phyloP scores from a whole-genome alignment of 768 basidiomycete species.

The Mycena albidolilacea region DNA sequence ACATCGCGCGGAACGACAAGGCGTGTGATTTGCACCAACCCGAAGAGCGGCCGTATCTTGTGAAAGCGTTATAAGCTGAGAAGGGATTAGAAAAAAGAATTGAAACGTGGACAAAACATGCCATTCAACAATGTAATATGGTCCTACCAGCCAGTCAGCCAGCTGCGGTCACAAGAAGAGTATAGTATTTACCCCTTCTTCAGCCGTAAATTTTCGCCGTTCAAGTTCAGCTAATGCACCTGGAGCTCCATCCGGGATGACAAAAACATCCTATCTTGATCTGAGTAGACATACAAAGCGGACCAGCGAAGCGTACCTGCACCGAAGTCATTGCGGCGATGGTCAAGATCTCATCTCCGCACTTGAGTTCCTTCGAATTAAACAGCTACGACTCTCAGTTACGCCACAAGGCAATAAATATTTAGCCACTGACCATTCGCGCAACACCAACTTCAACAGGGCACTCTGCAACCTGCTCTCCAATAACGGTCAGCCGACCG shows the following conservation, averaged over 20 bases:
- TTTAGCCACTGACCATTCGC: slow-evolving; percentile 79
- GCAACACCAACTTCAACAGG: slow-evolving; percentile 94
- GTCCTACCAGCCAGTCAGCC: slow-evolving; percentile 70
- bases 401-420: not conserved
- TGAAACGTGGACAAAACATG: slow-evolving; percentile 46
- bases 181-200: slow-evolving; percentile 87
- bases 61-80: slow-evolving; percentile 94
- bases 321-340: slow-evolving; percentile 97
- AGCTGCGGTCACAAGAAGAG: slow-evolving; percentile 1
- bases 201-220: slow-evolving; percentile 95
- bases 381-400: slow-evolving; percentile 72
- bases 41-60: slow-evolving; percentile 84
- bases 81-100: slow-evolving; percentile 12
- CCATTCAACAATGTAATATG: slow-evolving; percentile 96
- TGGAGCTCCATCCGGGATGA: slow-evolving; percentile 87
- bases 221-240: slow-evolving; percentile 94
- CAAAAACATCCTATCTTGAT: slow-evolving; percentile 82
- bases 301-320: slow-evolving; percentile 65
- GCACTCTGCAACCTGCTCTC: slow-evolving; percentile 92
- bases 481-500: slow-evolving; percentile 81
- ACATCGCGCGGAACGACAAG: slow-evolving; percentile 94
- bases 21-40: slow-evolving; percentile 96
- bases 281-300: slow-evolving; percentile 5
- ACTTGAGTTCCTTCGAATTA: slow-evolving; percentile 85
- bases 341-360: slow-evolving; percentile 95